Base-by-base conservation (phyloP, 2,329 filamentous ascomycete species). In the Apiospora aurea region DNA sequence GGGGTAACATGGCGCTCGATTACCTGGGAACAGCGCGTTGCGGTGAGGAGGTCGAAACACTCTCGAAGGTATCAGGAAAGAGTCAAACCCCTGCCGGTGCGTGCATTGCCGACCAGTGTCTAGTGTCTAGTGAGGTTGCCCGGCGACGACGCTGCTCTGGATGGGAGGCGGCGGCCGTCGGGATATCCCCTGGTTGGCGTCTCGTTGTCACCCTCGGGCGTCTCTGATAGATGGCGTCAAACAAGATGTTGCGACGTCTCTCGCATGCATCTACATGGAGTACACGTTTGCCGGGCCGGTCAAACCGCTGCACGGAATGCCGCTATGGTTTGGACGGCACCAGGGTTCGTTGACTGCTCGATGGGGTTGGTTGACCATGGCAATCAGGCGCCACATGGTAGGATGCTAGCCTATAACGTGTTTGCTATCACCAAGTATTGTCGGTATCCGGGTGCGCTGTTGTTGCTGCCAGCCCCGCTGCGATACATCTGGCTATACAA, bases 61-160 rank as follows among this genome's bases (percentile, higher is more conserved):
- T 21, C 53, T 61, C 34, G 53, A 61, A 29, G 53, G 53, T 61
- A 38, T 61, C 53, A 61, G 16, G 53, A 61, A 38, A 38, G 53
- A n/a, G 16, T 8, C 2, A 8, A 6, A 6, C 29, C 14, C 2
- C 29, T 57, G 29, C 16, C 38, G 13, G 34, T 38, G 53, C 29
- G 3, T 21, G 7, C 34, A 1, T 10, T 38, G 16, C 29, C 29
- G 8, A 21, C 6, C 16, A 2, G 14, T n/a, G n/a, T n/a, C 14
- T 0, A 51, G n/a, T 24, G 47, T 13, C 10, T 61, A 1, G 24
- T 4, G 53, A 61, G 29, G 53, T 61, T 11, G 53, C 29, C 53
- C 53, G 53, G 4, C 26, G 18, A 38, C 34, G 51, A 26, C 38
- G 49, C 11, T 26, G 14, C 53, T 38, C 29, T 61, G 16, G 16